Evolutionary conservation across 306 rosid species (phyloP), one percentile per base, ranked within the genome.

Genomic region (Prinsepia uniflora): DNA sequence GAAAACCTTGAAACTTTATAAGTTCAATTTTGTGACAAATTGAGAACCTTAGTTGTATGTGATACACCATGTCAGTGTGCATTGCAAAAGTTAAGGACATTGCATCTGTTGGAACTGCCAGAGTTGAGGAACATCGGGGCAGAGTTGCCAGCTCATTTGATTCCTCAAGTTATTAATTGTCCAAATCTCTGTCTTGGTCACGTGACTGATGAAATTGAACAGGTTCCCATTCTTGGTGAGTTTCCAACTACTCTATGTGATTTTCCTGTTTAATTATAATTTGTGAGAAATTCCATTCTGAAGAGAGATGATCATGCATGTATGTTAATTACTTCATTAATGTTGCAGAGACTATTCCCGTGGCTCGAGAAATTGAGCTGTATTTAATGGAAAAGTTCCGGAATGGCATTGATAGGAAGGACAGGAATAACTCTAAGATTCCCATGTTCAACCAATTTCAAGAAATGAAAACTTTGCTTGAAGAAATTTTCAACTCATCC

Each of bases 51-150:
- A 46, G 63, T 56, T 36, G 7, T 4, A 20, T 20, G 45, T 13
- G 64, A 68, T 41, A 0, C 46, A 7, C 6, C 4, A 68, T 70
- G 46, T 17, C 43, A 18, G 10, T 9, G 22, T 18, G 7, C 43
- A 40, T 20, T 82, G 64, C 22, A 5, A 71, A 71, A 14, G 10
- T 61, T 78, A 18, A 57, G 11, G 17, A 67, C 40, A 3, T 22
- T 82, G 76, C 45, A 44, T 48, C 76, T 82, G 30, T 8, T 71
- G 40, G 86, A 78, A 67, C 67, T 82, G 68, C 86, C 83, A 0
- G 57, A 75, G 69, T 57, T 78, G 66, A 46, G 9, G 13, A 36
- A 39, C 70, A 71, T 75, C 12, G 78, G 80, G 41, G 14, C 62
- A 44, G 8, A 53, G 24, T 65, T 71, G n/a, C 68, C 75, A 5